These are phyloP conservation scores for Waltiozyma sp. DNA, from an alignment of 1,139 yeast species.

Conservation along the genomic window DNA sequence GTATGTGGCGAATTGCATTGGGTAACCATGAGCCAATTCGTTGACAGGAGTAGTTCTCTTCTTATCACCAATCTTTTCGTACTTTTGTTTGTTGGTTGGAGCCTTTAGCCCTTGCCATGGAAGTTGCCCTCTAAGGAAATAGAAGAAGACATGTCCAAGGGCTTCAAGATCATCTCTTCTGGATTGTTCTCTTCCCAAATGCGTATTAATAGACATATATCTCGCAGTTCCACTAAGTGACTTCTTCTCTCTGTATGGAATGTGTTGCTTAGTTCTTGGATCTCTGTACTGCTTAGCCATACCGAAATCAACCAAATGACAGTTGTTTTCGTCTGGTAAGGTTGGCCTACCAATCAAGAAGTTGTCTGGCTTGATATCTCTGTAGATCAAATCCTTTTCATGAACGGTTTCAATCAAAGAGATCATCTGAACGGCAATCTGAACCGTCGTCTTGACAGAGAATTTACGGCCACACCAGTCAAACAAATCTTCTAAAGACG, in stretches of 20 bases:
- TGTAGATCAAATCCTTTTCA: constrained; percentile 78
- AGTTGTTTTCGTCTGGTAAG: constrained; percentile 43
- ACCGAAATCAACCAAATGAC: constrained; percentile 78
- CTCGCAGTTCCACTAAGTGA: constrained; percentile 94
- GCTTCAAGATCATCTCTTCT: constrained; percentile 95
- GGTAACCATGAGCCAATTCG: constrained; percentile 74
- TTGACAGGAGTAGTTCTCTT: constrained; percentile 76
- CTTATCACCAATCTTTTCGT: constrained; percentile 93
- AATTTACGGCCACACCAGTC: constrained; percentile 97
- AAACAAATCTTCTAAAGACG: constrained; percentile 88
- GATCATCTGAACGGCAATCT: constrained; percentile 89
- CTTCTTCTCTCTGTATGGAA: constrained; percentile 92
- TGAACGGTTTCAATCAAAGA: constrained; percentile 79
- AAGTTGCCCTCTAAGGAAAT: constrained; percentile 83
- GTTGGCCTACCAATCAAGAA: constrained; percentile 86
- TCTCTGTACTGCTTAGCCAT: constrained; percentile 98
- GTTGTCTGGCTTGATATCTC: constrained; percentile 95
- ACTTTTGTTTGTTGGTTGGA: constrained; percentile 93
- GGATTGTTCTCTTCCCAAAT: constrained; percentile 91
- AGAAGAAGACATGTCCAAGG: constrained; percentile 89
- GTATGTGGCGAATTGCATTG: constrained; percentile 79
- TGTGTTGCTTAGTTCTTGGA: constrained; percentile 89
- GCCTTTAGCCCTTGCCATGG: constrained; percentile 99
- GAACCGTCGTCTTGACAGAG: constrained; percentile 77
- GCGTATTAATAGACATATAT: constrained; percentile 96